Conservation (phyloP, 164 flowering plant genomes). For the Annona cherimola region DNA sequence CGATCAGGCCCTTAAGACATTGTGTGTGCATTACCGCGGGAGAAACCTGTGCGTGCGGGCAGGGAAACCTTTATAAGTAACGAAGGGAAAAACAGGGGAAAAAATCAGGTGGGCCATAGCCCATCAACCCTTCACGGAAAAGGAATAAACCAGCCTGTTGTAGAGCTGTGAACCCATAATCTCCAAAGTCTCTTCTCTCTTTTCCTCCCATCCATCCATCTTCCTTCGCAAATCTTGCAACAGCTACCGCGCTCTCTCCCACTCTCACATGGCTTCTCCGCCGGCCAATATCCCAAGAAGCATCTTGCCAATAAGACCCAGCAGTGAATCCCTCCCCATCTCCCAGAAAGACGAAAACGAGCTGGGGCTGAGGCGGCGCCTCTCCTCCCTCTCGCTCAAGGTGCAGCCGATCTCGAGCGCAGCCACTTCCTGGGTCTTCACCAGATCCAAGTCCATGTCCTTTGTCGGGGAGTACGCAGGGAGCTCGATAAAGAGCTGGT, state of each 20-base stretch:
- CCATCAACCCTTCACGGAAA: conserved; percentile 2
- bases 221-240: neutral
- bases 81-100: neutral
- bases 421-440: conserved; percentile 41
- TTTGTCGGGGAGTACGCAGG: conserved; percentile 46
- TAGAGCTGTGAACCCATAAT: conserved; percentile 19
- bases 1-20: too few relatives aligned
- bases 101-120: neutral
- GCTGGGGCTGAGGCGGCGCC: conserved; percentile 35
- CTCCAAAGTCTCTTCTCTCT: neutral
- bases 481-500: conserved; percentile 62
- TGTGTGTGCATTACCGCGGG: too few relatives aligned
- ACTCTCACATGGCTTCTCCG: conserved; percentile 1
- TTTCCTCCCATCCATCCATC: neutral
- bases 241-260: neutral
- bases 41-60: neutral
- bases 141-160: conserved; percentile 30
- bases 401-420: conserved; percentile 34
- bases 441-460: conserved; percentile 58
- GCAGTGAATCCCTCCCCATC: conserved; percentile 21
- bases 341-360: conserved; percentile 15
- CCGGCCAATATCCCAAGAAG: conserved; percentile 18
- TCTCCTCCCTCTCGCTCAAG: conserved; percentile 47
- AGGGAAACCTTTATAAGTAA: neutral
- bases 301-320: conserved; percentile 14